phyloP scores from a whole-genome alignment of 306 rosid species.

The Phaseolus lunatus region DNA sequence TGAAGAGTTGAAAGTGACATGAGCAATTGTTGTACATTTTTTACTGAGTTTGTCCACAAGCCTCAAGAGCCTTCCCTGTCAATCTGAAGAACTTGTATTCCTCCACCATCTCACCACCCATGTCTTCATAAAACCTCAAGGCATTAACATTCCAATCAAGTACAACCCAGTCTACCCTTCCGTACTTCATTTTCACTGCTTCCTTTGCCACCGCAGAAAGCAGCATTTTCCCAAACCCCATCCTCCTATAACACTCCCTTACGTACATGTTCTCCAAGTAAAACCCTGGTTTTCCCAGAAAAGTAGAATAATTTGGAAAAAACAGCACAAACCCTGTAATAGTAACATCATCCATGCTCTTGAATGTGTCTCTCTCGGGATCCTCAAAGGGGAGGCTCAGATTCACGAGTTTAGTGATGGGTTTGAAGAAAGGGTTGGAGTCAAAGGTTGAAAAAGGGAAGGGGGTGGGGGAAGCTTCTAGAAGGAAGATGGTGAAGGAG shows the following conservation, averaged over 20 bases:
- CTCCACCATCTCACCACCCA: conserved; percentile 78
- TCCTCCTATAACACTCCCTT: conserved; percentile 82
- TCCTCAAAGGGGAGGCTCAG: conserved; percentile 71
- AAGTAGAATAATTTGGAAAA: conserved; percentile 77
- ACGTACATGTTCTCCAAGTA: conserved; percentile 82
- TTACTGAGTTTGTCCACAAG: conserved; percentile 40
- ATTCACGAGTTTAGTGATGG: conserved; percentile 39
- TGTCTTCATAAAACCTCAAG: conserved; percentile 71
- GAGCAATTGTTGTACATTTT: too few relatives aligned
- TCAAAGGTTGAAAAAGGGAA: conserved; percentile 23
- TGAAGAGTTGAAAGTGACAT: too few relatives aligned
- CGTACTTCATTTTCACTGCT: conserved; percentile 89
- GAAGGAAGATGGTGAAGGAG: conserved; percentile 81
- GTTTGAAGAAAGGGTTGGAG: conserved; percentile 47
- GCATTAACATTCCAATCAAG: conserved; percentile 88
- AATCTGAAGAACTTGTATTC: conserved; percentile 89
- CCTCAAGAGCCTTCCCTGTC: conserved; percentile 69
- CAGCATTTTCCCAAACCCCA: conserved; percentile 72
- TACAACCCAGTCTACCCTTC: conserved; percentile 89
- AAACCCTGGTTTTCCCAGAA: conserved; percentile 75
- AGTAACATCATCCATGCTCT: conserved; percentile 28
- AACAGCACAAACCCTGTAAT: conserved; percentile 78
- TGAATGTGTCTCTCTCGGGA: conserved; percentile 60
- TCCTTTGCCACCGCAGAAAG: conserved; percentile 77
- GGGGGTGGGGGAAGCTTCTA: conserved; percentile 71